phyloP scores from a whole-genome alignment of 495 filamentous ascomycete genomes.

The Jackrogersella multiformis region DNA sequence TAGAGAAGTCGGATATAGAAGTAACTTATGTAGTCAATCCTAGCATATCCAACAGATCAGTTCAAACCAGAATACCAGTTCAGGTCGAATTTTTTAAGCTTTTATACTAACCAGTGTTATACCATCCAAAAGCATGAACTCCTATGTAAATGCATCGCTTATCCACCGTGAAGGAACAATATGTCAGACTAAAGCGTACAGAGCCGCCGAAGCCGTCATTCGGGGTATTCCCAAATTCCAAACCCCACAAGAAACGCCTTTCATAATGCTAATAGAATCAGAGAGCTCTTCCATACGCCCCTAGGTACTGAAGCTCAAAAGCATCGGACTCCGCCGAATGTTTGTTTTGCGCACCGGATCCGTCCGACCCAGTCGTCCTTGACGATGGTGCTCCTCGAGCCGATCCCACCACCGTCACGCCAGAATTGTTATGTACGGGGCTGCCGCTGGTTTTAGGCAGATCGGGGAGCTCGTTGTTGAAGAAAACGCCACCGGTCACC shows the following conservation, averaged over 20 bases:
- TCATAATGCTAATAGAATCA: not conserved
- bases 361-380: not conserved
- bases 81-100: no score
- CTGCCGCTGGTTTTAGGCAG: constrained; percentile 4
- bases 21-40: no score
- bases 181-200: not conserved
- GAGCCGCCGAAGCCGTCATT: not conserved
- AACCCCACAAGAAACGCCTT: not conserved
- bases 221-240: not conserved
- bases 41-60: no score
- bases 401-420: constrained; percentile 17
- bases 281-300: constrained; percentile 16
- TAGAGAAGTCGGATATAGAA: no score
- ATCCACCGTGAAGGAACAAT: not conserved
- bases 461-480: constrained; percentile 1
- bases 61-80: no score
- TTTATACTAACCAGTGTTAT: not conserved
- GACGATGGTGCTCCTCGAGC: constrained; percentile 11
- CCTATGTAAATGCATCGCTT: constrained; percentile 2
- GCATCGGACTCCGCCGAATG: constrained; percentile 10
- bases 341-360: not conserved
- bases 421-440: constrained; percentile 18
- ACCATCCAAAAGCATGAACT: not conserved
- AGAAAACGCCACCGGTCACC: not conserved
- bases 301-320: constrained; percentile 26